phyloP scores from a whole-genome alignment of 73 alveolate species.

The Tetrahymena elliotti region DNA sequence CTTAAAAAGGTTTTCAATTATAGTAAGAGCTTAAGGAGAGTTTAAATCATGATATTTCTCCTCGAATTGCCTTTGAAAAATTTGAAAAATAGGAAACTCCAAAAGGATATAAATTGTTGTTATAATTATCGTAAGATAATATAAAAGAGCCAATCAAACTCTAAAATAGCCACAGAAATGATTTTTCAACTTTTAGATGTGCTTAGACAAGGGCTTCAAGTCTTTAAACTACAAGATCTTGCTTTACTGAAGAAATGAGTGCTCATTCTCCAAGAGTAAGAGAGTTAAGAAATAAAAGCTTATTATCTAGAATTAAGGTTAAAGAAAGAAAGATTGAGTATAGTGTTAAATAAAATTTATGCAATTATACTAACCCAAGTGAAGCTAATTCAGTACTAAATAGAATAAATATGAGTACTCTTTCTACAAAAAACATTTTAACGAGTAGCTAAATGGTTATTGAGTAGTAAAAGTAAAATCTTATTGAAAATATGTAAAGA shows the following conservation, averaged over 20 bases:
- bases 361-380: neutral
- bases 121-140: neutral
- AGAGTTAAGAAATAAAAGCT: neutral
- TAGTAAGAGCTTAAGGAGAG: neutral
- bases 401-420: neutral
- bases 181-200: neutral
- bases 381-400: neutral
- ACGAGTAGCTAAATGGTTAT: neutral
- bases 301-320: neutral
- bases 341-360: neutral
- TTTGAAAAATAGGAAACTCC: neutral
- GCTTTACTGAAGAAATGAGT: neutral
- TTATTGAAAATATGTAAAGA: neutral
- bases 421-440: neutral
- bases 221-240: neutral
- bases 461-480: neutral
- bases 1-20: neutral
- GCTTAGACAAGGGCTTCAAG: neutral
- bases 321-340: neutral
- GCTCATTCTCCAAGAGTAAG: neutral
- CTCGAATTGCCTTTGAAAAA: neutral
- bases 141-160: neutral
- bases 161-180: neutral
- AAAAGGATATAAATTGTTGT: neutral
- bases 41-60: neutral